These are phyloP conservation scores for Glutinoglossum americanum DNA, from an alignment of 495 filamentous ascomycete species.

Conservation along the genomic window DNA sequence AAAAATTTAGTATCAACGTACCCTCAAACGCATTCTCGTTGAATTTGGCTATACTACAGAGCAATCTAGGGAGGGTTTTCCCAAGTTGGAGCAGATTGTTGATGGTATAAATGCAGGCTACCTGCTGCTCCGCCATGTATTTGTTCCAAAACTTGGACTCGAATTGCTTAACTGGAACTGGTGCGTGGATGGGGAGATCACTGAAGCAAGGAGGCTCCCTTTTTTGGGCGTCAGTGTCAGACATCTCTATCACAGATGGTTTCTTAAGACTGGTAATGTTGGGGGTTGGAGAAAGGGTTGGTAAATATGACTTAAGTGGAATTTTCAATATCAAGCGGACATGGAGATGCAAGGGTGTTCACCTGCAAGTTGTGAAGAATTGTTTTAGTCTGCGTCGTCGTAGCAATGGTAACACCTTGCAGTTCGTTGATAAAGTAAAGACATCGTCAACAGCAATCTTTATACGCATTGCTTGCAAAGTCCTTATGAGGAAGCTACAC, in stretches of 20 bases:
- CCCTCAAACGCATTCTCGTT: neutral
- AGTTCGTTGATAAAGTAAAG: neutral
- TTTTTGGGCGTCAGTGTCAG: neutral
- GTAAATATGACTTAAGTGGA: neutral
- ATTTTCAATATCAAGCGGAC: neutral
- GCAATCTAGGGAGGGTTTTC: neutral
- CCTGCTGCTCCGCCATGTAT: neutral
- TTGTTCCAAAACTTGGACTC: neutral
- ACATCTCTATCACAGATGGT: neutral
- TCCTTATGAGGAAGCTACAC: neutral
- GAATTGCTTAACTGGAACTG: neutral
- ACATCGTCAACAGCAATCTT: neutral
- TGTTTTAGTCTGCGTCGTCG: neutral
- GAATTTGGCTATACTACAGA: slow-evolving; percentile 3
- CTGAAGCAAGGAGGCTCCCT: neutral
- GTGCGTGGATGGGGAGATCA: neutral
- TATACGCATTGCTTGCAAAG: neutral
- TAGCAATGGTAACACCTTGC: neutral
- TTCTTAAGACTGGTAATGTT: neutral
- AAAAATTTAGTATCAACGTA: no score
- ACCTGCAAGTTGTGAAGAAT: neutral
- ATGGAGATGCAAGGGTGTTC: neutral
- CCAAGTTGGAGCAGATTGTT: neutral
- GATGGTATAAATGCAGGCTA: neutral
- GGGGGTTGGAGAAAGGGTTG: neutral